These are phyloP conservation scores for Neoscytalidium dimidiatum DNA, from an alignment of 2,329 filamentous ascomycete species.

Conservation along the genomic window DNA sequence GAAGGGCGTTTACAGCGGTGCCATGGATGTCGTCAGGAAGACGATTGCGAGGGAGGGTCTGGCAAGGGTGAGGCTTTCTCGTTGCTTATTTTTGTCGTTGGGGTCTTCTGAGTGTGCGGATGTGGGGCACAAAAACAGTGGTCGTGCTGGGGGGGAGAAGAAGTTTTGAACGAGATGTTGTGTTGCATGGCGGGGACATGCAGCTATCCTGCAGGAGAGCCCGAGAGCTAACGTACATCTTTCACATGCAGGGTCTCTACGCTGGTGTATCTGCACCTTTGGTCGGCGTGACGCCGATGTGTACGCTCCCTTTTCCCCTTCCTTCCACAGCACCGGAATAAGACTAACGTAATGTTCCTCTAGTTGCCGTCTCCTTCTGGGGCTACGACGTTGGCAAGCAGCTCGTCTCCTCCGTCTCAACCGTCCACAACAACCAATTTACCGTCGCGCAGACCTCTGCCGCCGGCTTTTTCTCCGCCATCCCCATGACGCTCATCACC, in stretches of 20 bases:
- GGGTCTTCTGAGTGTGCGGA: not conserved
- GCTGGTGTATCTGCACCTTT: constrained; percentile 95
- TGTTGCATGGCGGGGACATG: constrained; percentile 4
- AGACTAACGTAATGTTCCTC: constrained; percentile 22
- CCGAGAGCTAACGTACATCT: not conserved
- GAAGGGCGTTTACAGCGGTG: constrained; percentile 85
- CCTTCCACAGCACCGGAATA: not conserved
- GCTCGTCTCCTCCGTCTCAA: constrained; percentile 71
- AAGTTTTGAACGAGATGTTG: not conserved
- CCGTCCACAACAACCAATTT: constrained; percentile 69
- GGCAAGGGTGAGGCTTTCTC: constrained; percentile 46
- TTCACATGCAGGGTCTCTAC: constrained; percentile 69
- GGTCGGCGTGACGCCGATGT: constrained; percentile 97
- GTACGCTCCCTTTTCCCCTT: constrained; percentile 63
- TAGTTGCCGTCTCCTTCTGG: constrained; percentile 70
- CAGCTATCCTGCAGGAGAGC: not conserved
- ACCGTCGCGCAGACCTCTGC: constrained; percentile 85
- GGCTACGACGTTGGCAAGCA: constrained; percentile 95
- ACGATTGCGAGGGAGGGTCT: constrained; percentile 86
- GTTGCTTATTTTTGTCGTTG: constrained; percentile 9
- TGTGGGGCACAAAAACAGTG: not conserved
- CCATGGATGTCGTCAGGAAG: constrained; percentile 88
- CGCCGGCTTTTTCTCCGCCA: constrained; percentile 91
- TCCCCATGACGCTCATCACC: constrained; percentile 98
- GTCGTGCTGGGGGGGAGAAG: not conserved